These are phyloP conservation scores for Fusarium sp. DNA, from an alignment of 2,329 filamentous ascomycete genomes.

Conservation along the genomic window DNA sequence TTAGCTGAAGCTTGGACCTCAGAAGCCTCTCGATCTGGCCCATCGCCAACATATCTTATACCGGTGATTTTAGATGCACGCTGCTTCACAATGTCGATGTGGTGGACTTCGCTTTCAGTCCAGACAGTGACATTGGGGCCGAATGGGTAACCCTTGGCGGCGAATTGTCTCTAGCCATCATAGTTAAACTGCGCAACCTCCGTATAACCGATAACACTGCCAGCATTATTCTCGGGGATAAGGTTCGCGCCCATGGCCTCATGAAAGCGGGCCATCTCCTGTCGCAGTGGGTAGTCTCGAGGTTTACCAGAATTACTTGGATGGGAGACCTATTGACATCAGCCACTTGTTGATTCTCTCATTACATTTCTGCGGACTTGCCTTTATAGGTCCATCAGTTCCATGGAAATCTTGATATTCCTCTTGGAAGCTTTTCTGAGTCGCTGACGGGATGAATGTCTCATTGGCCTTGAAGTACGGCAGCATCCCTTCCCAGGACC, in stretches of 20 bases:
- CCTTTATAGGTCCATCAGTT: not conserved
- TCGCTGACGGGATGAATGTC: not conserved
- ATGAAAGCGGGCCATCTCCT: not conserved
- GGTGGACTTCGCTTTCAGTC: not conserved
- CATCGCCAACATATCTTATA: not conserved
- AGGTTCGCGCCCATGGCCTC: not conserved
- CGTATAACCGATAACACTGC: not conserved
- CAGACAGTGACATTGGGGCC: not conserved
- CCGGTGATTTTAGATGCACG: not conserved
- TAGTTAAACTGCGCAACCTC: not conserved
- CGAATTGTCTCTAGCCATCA: not conserved
- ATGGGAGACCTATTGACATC: not conserved
- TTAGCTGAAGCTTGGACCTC: not conserved
- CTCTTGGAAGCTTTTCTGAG: not conserved
- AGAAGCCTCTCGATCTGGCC: accelerated
- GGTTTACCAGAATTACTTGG: not conserved
- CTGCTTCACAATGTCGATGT: not conserved
- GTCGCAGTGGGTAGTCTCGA: not conserved
- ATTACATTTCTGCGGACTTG: not conserved
- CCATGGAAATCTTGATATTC: not conserved
- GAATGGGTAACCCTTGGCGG: not conserved
- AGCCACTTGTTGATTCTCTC: not conserved
- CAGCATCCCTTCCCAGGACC: not conserved
- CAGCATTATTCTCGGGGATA: not conserved
- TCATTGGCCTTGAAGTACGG: not conserved